phyloP scores from a whole-genome alignment of 2,329 filamentous ascomycete species.

The Podosphaera xanthii region DNA sequence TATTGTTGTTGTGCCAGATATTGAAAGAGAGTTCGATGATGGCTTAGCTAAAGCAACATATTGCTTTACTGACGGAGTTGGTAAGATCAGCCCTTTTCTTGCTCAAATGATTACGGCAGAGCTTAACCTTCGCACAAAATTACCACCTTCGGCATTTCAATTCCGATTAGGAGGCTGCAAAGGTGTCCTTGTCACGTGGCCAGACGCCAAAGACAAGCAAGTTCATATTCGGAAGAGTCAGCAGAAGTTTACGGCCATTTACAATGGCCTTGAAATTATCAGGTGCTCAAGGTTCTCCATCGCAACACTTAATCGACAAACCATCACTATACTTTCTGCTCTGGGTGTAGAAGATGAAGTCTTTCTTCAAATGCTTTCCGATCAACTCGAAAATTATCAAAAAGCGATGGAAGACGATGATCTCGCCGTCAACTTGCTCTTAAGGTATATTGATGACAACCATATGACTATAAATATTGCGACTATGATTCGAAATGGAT shows the following conservation, averaged over 20 bases:
- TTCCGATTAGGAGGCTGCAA: conserved; percentile 87
- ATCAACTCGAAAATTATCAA: conserved; percentile 46
- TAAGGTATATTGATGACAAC: conserved; percentile 64
- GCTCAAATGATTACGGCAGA: conserved; percentile 52
- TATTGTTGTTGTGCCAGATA: conserved; percentile 39
- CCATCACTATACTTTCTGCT: conserved; percentile 62
- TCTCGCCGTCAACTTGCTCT: conserved; percentile 44
- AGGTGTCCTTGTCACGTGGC: conserved; percentile 60
- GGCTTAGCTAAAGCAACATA: conserved; percentile 17
- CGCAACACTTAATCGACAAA: conserved; percentile 71
- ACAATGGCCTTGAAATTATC: conserved; percentile 65
- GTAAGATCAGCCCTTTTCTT: conserved; percentile 65
- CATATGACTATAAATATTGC: conserved; percentile 54
- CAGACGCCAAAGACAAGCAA: conserved; percentile 39
- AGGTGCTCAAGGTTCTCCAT: conserved; percentile 52
- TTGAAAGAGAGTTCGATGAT: conserved; percentile 31
- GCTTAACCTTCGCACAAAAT: conserved; percentile 34
- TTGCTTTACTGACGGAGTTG: conserved; percentile 79
- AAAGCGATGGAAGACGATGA: conserved; percentile 41
- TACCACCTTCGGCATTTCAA: conserved; percentile 62
- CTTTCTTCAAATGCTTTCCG: conserved; percentile 43
- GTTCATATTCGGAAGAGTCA: conserved; percentile 69
- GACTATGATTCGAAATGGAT: conserved; percentile 55
- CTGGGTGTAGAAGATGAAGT: conserved; percentile 46
- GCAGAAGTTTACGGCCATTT: conserved; percentile 55